These are phyloP conservation scores for Aspergillus nidulans DNA, from an alignment of 495 filamentous ascomycete genomes.

Conservation along the genomic window DNA sequence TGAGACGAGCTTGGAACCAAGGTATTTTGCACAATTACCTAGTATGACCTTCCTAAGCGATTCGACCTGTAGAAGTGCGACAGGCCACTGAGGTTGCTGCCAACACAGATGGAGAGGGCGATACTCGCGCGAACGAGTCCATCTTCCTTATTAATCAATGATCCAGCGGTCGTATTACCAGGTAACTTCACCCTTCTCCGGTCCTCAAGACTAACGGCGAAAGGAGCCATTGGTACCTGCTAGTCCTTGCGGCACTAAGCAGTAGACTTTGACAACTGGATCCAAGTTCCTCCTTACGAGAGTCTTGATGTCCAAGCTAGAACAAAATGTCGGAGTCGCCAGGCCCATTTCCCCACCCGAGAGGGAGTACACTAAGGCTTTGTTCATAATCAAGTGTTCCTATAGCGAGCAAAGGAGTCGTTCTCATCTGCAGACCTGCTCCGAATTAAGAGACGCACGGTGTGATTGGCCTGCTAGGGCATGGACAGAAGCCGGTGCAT, in stretches of 20 bases:
- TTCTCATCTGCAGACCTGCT: slow-evolving; percentile 49
- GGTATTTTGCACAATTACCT: slow-evolving; percentile 79
- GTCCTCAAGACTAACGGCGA: slow-evolving; percentile 64
- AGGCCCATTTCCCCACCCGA: slow-evolving; percentile 71
- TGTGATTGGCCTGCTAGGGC: slow-evolving; percentile 56
- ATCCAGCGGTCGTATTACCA: slow-evolving; percentile 59
- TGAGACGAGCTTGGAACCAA: slow-evolving; percentile 52
- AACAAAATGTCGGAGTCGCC: slow-evolving; percentile 50
- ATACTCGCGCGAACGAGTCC: slow-evolving; percentile 30
- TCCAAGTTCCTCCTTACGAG: slow-evolving; percentile 56
- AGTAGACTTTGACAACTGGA: slow-evolving; percentile 58
- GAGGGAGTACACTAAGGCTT: slow-evolving; percentile 69
- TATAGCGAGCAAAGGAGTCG: slow-evolving; percentile 63
- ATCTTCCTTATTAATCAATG: slow-evolving; percentile 29
- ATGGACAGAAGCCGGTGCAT: slow-evolving; percentile 46
- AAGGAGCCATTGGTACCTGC: slow-evolving; percentile 50
- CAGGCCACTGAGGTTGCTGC: slow-evolving; percentile 58
- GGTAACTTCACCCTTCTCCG: slow-evolving; percentile 63
- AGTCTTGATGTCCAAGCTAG: slow-evolving; percentile 55
- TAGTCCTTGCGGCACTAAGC: slow-evolving; percentile 27
- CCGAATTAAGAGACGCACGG: slow-evolving; percentile 49
- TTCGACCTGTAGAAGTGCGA: not conserved
- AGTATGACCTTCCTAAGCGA: slow-evolving; percentile 7
- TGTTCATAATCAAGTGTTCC: slow-evolving; percentile 58
- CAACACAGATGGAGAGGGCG: slow-evolving; percentile 59